Evolutionary conservation across 495 filamentous ascomycete species (phyloP), one percentile per base, ranked within the genome.

Genomic region (Penicillium egyptiacum): DNA sequence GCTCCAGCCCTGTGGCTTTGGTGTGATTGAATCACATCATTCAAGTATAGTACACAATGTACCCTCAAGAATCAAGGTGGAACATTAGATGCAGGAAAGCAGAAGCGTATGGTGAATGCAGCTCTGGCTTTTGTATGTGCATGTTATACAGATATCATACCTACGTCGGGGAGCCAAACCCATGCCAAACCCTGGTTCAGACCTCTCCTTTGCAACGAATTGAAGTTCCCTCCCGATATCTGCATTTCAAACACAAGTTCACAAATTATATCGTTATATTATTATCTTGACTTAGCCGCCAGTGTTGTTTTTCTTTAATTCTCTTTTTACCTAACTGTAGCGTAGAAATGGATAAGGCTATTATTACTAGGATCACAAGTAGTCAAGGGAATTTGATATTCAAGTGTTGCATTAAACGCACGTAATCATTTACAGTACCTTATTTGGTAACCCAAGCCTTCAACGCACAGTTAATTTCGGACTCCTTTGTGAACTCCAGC

Each of bases 101-200:
- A 40, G 7, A 37, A 25, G 2, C 9, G 5, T 40, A 3, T 25
- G 22, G 30, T 17, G 6, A 16, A 26, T 17, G 22, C 9, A 26
- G 17, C 22, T 40, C 9, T 40, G 3, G 11, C 7, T 39, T 39
- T 39, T 20, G 25, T 4, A 41, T 39, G 42, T 52, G 37, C 39
- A 43, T 52, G 33, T 28, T 52, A 42, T 52, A 33, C 50, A 52
- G 50, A 1, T 14, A 12, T 31, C 17, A 28, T 42, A 7, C 4
- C 16, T 42, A 17, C 11, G 8, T n/a, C 16, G 6, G 16, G 1
- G 6, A 37, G 35, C 35, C 4, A 35, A 14, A 37, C 6, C 6
- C 35, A n/a, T 37, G 5, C 35, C 16, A 37, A 37, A 7, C 14
- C 14, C 35, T n/a, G 16, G 33, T 16, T n/a, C 3, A 37, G 35